Base-by-base conservation (phyloP, 1,284 basidiomycete genomes). In the Wallemia ichthyophaga region DNA sequence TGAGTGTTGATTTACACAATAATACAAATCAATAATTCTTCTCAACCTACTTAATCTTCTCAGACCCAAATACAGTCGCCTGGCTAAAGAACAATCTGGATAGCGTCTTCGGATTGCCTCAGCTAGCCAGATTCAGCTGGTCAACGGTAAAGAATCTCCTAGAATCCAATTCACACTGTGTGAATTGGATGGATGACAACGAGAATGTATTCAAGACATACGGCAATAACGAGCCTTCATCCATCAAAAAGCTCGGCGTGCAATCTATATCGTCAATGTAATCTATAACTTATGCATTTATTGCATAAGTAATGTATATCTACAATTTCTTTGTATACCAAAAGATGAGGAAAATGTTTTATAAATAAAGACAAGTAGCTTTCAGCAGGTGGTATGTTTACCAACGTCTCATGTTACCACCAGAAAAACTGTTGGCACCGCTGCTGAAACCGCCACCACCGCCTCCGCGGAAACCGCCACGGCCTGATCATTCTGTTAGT, bases 111-210 rank as follows among this genome's bases (percentile, higher is more conserved):
- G 92, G 92, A 1, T 95, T 81, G 68, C 89, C 91, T 0, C 83
- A 80, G 13, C 72, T 96, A 56, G 89, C 82, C 2, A 78, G 94
- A 15, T 98, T 98, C 71, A 91, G 85, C 5, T 98, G 92, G 92
- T 81, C 84, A 0, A 95, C 92, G 0, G 79, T 91, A 62, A 92
- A 91, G 67, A 78, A 87, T 0, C 70, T 82, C 5, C 72, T 98
- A 17, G 87, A 94, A 55, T 86, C 86, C 65, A 72, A 80, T 56
- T 86, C 75, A 0, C 79, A 85, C 66, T 66, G 73, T 2, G 80
- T 85, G 25, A 78, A 82, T 71, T 94, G 89, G 89, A 48, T 48
- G 37, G 37, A 48, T 21, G 37, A 48, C 9, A 21, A 48, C n/a
- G 37, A 48, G n/a, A 48, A 48, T 21, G n/a, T 21, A 3, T 48